Evolutionary conservation across 257 asterid genomes (phyloP).

Genomic region (Paulownia fortunei): DNA sequence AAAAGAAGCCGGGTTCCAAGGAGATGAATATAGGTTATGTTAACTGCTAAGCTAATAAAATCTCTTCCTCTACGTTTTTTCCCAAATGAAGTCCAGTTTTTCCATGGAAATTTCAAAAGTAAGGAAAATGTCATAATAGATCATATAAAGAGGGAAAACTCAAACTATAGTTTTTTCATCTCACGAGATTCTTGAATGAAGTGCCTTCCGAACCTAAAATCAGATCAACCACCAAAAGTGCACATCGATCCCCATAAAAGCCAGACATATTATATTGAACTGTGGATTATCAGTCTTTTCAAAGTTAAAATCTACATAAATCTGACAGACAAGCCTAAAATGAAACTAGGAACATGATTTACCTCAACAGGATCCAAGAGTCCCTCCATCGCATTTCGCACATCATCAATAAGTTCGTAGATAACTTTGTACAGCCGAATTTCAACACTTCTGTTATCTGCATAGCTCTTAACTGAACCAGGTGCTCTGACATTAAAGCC

Average conservation of each 20-base stretch:
- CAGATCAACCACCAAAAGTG: conserved; percentile 11
- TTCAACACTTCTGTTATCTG: conserved; percentile 70
- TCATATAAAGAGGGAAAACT: conserved; percentile 10
- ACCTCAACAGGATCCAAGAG: conserved; percentile 91
- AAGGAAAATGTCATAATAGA: background rate
- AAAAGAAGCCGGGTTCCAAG: background rate
- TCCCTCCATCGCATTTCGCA: conserved; percentile 94
- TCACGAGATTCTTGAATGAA: background rate
- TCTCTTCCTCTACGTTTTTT: background rate
- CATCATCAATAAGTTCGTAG: conserved; percentile 90
- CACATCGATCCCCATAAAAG: background rate
- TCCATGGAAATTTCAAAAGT: background rate
- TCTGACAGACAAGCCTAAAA: no score
- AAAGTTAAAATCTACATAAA: background rate
- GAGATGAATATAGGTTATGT: background rate
- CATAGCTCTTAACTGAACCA: conserved; percentile 81
- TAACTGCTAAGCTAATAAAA: background rate
- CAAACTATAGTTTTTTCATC: background rate
- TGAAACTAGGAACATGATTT: conserved; percentile 30
- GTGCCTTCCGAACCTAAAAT: conserved; percentile 3
- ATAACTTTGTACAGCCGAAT: conserved; percentile 81
- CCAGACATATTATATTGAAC: background rate
- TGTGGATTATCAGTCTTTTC: background rate
- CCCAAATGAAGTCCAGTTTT: background rate
- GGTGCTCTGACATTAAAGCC: conserved; percentile 86